Base-by-base conservation (phyloP, 495 filamentous ascomycete species). In the Neurospora sp. region DNA sequence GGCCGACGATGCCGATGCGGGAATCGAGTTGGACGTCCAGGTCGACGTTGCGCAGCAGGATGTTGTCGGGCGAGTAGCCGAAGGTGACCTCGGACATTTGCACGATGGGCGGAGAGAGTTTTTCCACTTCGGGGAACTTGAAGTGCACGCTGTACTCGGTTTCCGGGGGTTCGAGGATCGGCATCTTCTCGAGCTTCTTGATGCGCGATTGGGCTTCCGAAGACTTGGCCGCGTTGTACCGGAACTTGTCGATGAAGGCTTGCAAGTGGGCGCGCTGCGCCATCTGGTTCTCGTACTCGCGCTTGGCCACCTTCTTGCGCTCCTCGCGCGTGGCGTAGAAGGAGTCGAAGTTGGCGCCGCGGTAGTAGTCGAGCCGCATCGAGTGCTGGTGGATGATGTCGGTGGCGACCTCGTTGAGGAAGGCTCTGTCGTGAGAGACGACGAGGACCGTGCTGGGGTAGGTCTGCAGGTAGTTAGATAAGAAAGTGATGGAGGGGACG, bases 351-450 rank as follows among this genome's bases (percentile, higher is more conserved):
- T 98, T 97, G 75, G 94, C 94, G 22, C 96, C 93, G 79, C 97
- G 94, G 87, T 99, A 99, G 89, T 99, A 98, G 83, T 99, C 96
- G 42, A 99, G 87, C 37, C 96, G 88, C 82, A 97, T 91, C 3
- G 96, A 98, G 83, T 99, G 96, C 80, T 99, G 96, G 81, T 99
- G 96, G 70, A 99, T 91, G 79, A 99, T 99, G 85, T 99, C 96
- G 53, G 96, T 99, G n/a, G 96, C 96, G 39, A 99, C 92, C 85
- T 99, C 96, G 85, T 99, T 97, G 71, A 99, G 85, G 86, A 99
- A 99, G 4, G 96, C 94, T 86, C 96, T 89, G 88, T 99, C 96
- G 90, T 99, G 96, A 83, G 93, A 97, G 73, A 99, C 96, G 70
- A 99, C 96, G 9, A 99, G 88, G 27, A 99, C 88, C 8, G 96